Conservation (phyloP, 208 protist genomes). For the Perkinsela sp. region DNA sequence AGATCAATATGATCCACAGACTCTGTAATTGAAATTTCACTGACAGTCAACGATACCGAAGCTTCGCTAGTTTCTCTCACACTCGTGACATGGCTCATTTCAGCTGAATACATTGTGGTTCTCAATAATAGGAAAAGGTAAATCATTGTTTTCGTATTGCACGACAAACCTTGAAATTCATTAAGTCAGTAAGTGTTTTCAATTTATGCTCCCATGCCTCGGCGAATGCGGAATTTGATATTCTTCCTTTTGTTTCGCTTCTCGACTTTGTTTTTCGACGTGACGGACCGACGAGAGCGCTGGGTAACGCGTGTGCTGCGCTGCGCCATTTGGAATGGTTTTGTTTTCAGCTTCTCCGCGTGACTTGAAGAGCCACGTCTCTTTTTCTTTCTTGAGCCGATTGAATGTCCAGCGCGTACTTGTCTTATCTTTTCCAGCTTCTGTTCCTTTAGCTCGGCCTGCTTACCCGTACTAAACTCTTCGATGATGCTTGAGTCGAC, state of each 20-base stretch:
- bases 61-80: too few relatives aligned
- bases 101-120: too few relatives aligned
- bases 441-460: conserved; percentile 29
- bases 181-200: too few relatives aligned
- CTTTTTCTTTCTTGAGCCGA: conserved; percentile 57
- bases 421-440: conserved; percentile 49
- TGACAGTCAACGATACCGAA: too few relatives aligned
- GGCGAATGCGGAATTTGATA: conserved; percentile 67
- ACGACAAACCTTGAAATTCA: too few relatives aligned
- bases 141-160: too few relatives aligned
- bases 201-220: conserved; percentile 50
- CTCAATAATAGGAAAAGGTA: too few relatives aligned
- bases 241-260: conserved; percentile 72
- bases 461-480: conserved; percentile 46
- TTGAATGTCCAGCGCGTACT: conserved; percentile 27
- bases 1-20: background rate
- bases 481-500: conserved; percentile 43
- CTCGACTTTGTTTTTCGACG: conserved; percentile 18
- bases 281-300: conserved; percentile 43
- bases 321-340: conserved; percentile 67
- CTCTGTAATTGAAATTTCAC: too few relatives aligned
- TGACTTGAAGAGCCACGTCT: conserved; percentile 51
- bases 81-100: too few relatives aligned
- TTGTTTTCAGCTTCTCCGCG: conserved; percentile 51
- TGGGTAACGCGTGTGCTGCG: conserved; percentile 39